These are phyloP conservation scores for Ustilago lituana DNA, from an alignment of 1,284 basidiomycete genomes.

Conservation along the genomic window DNA sequence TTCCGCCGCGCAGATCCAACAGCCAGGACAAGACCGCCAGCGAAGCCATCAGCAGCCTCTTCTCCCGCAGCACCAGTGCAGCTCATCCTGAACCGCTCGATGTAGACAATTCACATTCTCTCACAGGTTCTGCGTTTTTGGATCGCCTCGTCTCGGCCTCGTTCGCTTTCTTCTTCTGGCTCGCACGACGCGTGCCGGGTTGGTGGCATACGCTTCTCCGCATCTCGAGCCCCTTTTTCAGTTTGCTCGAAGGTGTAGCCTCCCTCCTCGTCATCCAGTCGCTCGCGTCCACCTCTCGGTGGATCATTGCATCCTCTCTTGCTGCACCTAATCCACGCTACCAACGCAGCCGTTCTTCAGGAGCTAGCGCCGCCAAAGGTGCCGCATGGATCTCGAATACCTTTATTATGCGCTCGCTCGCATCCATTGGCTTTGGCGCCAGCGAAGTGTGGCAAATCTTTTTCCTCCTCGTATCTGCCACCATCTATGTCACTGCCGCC, in stretches of 20 bases:
- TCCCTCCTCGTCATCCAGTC: slow-evolving; percentile 65
- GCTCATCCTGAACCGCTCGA: slow-evolving; percentile 1
- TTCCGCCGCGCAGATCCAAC: slow-evolving; percentile 29
- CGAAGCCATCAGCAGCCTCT: slow-evolving; percentile 35
- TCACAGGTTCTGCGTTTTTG: slow-evolving; percentile 26
- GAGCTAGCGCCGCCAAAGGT: slow-evolving; percentile 2
- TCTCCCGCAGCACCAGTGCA: slow-evolving; percentile 4
- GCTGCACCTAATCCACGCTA: slow-evolving; percentile 76
- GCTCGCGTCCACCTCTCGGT: slow-evolving; percentile 56
- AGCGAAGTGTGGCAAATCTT: slow-evolving; percentile 65
- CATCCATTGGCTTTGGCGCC: slow-evolving; percentile 57
- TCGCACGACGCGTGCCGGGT: slow-evolving; percentile 53
- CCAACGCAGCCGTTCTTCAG: slow-evolving; percentile 72
- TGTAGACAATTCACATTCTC: slow-evolving; percentile 14
- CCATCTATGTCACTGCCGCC: slow-evolving; percentile 61
- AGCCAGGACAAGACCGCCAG: slow-evolving; percentile 23
- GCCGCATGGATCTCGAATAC: slow-evolving; percentile 42
- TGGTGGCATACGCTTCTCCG: slow-evolving; percentile 63
- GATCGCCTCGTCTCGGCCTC: slow-evolving; percentile 26
- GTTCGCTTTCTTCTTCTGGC: slow-evolving; percentile 50
- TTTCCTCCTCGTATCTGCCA: slow-evolving; percentile 61
- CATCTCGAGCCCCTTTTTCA: slow-evolving; percentile 61
- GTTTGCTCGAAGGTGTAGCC: slow-evolving; percentile 64
- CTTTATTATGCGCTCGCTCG: slow-evolving; percentile 47
- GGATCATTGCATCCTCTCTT: slow-evolving; percentile 73